A percentile compares a stretch with the other conserved stretches of the same genome.
Evolutionary conservation across 257 asterid genomes (phyloP).

Genomic region (Galeopsis tetrahit): DNA sequence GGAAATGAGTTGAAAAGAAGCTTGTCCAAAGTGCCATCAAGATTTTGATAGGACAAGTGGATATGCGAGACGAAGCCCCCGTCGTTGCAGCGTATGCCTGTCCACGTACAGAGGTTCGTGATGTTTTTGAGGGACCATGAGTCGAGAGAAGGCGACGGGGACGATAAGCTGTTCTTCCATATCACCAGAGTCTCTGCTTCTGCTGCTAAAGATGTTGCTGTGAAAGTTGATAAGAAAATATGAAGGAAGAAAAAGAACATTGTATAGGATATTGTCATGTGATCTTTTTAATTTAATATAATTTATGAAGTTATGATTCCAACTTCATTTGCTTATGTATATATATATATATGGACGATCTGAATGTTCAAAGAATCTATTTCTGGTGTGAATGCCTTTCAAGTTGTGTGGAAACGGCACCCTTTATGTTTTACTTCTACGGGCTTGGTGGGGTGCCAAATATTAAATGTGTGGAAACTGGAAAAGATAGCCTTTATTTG

Average conservation of each 20-base stretch:
- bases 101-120: slow-evolving; percentile 68
- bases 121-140: slow-evolving; percentile 65
- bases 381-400: too few relatives aligned
- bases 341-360: too few relatives aligned
- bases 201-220: slow-evolving; percentile 45
- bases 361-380: too few relatives aligned
- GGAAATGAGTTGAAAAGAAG: slow-evolving; percentile 54
- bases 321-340: too few relatives aligned
- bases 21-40: slow-evolving; percentile 47
- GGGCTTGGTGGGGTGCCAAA: too few relatives aligned
- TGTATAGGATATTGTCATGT: slow-evolving; percentile 42
- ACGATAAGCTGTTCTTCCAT: slow-evolving; percentile 60
- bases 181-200: slow-evolving; percentile 70
- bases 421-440: too few relatives aligned
- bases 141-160: slow-evolving; percentile 32
- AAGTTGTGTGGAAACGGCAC: too few relatives aligned
- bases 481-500: too few relatives aligned
- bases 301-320: too few relatives aligned
- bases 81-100: slow-evolving; percentile 52
- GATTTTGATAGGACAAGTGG: slow-evolving; percentile 44
- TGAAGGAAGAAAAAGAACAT: slow-evolving; percentile 36
- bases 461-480: too few relatives aligned
- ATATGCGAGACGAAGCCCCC: slow-evolving; percentile 51
- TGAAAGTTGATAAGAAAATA: slow-evolving; percentile 33
- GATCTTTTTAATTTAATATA: too few relatives aligned